These are phyloP conservation scores for Euphrasia confusa DNA, from an alignment of 257 asterid genomes.

Conservation along the genomic window DNA sequence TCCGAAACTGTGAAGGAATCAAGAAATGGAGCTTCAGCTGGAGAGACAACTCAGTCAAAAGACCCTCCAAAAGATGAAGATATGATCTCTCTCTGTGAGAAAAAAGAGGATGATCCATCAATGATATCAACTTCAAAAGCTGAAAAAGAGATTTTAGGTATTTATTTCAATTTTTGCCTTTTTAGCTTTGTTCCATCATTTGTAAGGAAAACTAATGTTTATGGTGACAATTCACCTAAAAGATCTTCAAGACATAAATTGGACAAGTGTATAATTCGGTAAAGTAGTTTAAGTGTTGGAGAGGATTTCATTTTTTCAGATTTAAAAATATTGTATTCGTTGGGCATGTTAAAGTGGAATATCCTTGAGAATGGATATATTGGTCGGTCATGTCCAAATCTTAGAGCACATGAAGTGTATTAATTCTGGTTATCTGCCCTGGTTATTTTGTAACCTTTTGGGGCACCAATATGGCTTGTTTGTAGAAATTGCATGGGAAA, in stretches of 20 bases:
- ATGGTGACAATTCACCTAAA: constrained; percentile 4
- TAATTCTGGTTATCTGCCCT: constrained; percentile 12
- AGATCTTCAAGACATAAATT: constrained; percentile 11
- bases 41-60: constrained; percentile 33
- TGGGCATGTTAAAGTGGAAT: too few species aligned
- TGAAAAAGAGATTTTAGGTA: constrained; percentile 50
- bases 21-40: constrained; percentile 37
- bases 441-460: neutral
- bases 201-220: constrained; percentile 6
- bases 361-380: too few species aligned
- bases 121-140: constrained; percentile 32
- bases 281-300: neutral
- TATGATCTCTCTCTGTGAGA: constrained; percentile 35
- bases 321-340: constrained; percentile 1
- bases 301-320: neutral
- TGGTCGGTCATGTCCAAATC: constrained; percentile 4
- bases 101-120: constrained; percentile 41
- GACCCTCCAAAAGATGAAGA: constrained; percentile 53
- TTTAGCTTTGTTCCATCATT: constrained; percentile 17
- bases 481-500: constrained; percentile 12
- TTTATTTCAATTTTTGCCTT: neutral
- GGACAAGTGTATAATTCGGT: constrained; percentile 1
- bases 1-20: constrained; percentile 49
- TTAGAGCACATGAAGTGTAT: constrained; percentile 4
- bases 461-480: constrained; percentile 13